Evolutionary conservation across 805 yeast species (phyloP).

Genomic region (Kodamaea leandrae): DNA sequence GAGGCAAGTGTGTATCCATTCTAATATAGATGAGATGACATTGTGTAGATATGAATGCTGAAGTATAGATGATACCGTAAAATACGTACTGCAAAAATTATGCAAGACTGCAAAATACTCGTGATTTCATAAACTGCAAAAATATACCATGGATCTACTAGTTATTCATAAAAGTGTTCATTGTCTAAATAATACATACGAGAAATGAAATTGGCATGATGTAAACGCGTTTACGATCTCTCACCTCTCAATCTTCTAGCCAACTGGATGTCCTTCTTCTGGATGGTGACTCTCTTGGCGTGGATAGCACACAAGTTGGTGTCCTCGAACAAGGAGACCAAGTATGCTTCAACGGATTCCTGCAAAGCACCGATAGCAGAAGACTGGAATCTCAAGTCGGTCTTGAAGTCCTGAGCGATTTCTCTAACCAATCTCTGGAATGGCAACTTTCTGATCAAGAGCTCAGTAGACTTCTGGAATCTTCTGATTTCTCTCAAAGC

Average conservation of each 20-base stretch:
- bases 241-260: constrained; percentile 98
- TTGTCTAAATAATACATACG: constrained; percentile 10
- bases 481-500: constrained; percentile 96
- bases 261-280: constrained; percentile 96
- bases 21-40: too few species aligned
- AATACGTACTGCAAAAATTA: not conserved
- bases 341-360: constrained; percentile 98
- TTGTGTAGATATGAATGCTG: too few species aligned
- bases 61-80: not conserved
- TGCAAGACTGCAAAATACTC: not conserved
- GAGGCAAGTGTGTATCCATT: constrained; percentile 46
- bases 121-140: too few species aligned
- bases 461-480: constrained; percentile 94
- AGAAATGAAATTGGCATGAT: constrained; percentile 11
- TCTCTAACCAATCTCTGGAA: constrained; percentile 97
- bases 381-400: constrained; percentile 94
- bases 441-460: constrained; percentile 92
- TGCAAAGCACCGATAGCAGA: constrained; percentile 97
- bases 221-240: constrained; percentile 55
- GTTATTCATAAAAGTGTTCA: constrained; percentile 2
- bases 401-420: constrained; percentile 91
- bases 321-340: constrained; percentile 94
- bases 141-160: too few species aligned
- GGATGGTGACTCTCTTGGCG: constrained; percentile 98
- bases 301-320: constrained; percentile 98